Conservation (phyloP, 257 asterid genomes). For the Capsicum rhomboideum region DNA sequence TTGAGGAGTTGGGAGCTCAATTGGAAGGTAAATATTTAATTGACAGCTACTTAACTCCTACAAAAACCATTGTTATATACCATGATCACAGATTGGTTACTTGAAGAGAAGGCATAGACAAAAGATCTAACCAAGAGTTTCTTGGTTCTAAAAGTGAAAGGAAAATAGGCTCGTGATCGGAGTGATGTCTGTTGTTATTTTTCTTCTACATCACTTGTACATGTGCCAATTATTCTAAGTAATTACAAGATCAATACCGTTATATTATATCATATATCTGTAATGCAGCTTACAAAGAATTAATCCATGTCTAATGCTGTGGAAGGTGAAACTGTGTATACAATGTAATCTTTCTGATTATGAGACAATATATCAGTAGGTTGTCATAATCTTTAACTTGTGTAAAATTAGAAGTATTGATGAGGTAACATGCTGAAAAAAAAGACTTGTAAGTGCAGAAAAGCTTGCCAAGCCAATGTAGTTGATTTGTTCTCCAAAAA, state of each 20-base stretch:
- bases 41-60: neutral
- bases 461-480: no score
- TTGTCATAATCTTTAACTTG: neutral
- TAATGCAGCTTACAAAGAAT: neutral
- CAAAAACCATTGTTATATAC: neutral
- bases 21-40: slow-evolving; percentile 49
- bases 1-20: slow-evolving; percentile 89
- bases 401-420: neutral
- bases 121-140: neutral
- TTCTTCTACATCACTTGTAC: neutral
- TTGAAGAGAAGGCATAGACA: neutral
- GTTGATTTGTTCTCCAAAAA: no score
- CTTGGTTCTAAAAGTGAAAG: neutral
- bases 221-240: neutral
- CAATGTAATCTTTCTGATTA: neutral
- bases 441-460: no score
- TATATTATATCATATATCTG: neutral
- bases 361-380: neutral
- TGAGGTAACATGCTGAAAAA: no score
- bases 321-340: neutral
- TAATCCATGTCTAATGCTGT: neutral
- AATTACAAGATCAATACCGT: no score
- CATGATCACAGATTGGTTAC: neutral
- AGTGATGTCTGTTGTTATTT: neutral
- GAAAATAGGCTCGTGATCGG: neutral